phyloP scores from a whole-genome alignment of 345 rosid genomes.

The Syzygium jambos region DNA sequence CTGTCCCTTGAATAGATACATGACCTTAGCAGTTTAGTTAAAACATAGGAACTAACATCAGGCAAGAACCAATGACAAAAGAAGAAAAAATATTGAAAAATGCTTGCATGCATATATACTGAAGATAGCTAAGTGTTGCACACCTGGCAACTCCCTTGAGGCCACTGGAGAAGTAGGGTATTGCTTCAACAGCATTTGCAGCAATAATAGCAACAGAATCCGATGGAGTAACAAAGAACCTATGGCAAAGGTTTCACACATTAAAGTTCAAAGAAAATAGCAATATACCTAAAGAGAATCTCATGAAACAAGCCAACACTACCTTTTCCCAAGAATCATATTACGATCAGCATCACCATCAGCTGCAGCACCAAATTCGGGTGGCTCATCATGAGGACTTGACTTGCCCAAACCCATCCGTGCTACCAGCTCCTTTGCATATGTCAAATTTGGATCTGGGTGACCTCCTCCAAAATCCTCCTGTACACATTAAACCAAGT shows the following conservation, averaged over 20 bases:
- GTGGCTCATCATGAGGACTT: slow-evolving; percentile 57
- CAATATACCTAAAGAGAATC: background rate
- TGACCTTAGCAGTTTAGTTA: background rate
- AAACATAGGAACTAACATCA: background rate
- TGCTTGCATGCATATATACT: background rate
- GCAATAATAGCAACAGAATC: slow-evolving; percentile 99
- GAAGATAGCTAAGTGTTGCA: background rate
- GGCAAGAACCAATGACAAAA: background rate
- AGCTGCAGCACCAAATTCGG: slow-evolving; percentile 99
- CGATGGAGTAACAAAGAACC: slow-evolving; percentile 99
- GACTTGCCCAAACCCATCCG: slow-evolving; percentile 95
- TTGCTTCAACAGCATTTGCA: slow-evolving; percentile 87
- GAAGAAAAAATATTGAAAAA: background rate
- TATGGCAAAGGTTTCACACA: slow-evolving; percentile 6
- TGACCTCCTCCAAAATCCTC: slow-evolving; percentile 99
- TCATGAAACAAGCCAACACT: background rate
- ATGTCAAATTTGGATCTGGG: slow-evolving; percentile 98
- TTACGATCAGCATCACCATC: slow-evolving; percentile 99
- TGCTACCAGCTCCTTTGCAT: slow-evolving; percentile 93
- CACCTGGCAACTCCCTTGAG: slow-evolving; percentile 98
- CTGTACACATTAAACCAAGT: slow-evolving; percentile 20
- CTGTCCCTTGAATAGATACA: background rate
- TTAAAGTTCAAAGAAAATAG: background rate
- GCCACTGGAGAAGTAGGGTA: slow-evolving; percentile 92
- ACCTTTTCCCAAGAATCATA: slow-evolving; percentile 99